Evolutionary conservation across 2,329 filamentous ascomycete genomes (phyloP).

Genomic region (Penicillium italicum): DNA sequence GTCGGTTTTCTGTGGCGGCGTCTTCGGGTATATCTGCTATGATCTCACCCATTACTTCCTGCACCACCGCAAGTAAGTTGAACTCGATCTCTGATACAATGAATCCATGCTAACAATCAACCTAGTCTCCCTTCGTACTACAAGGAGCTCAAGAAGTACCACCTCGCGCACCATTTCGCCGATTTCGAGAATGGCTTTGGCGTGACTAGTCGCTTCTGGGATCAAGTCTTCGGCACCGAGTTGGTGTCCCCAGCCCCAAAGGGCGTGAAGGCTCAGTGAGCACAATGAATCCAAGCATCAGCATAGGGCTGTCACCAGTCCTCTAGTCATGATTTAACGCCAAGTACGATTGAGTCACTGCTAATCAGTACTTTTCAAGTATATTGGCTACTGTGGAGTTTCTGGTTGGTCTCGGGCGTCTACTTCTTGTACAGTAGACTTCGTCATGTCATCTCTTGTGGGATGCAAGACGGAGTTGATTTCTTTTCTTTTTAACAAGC

Average conservation of each 20-base stretch:
- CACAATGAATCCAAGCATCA: background rate
- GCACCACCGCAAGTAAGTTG: constrained; percentile 76
- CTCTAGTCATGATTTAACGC: constrained; percentile 18
- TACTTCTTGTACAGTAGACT: constrained; percentile 18
- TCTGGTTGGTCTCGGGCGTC: constrained; percentile 7
- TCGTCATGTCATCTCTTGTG: constrained; percentile 1
- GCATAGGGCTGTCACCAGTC: background rate
- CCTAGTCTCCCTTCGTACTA: constrained; percentile 77
- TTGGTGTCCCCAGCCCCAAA: constrained; percentile 50
- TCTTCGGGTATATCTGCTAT: constrained; percentile 95
- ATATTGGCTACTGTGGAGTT: constrained; percentile 16
- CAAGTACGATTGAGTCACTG: constrained; percentile 4
- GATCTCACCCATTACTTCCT: constrained; percentile 98
- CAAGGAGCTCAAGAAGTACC: constrained; percentile 91
- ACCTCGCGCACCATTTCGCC: constrained; percentile 94
- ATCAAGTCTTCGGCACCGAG: constrained; percentile 85
- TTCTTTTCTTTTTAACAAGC: constrained; percentile 2
- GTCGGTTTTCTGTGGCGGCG: constrained; percentile 78
- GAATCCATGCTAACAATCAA: constrained; percentile 10
- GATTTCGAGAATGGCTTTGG: constrained; percentile 98
- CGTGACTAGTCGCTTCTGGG: constrained; percentile 96
- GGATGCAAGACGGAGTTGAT: constrained; percentile 3
- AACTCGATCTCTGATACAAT: background rate
- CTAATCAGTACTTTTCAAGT: background rate
- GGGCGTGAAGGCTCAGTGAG: constrained; percentile 36